phyloP scores from a whole-genome alignment of 2,329 filamentous ascomycete species.

The Cordyceps farinosa region DNA sequence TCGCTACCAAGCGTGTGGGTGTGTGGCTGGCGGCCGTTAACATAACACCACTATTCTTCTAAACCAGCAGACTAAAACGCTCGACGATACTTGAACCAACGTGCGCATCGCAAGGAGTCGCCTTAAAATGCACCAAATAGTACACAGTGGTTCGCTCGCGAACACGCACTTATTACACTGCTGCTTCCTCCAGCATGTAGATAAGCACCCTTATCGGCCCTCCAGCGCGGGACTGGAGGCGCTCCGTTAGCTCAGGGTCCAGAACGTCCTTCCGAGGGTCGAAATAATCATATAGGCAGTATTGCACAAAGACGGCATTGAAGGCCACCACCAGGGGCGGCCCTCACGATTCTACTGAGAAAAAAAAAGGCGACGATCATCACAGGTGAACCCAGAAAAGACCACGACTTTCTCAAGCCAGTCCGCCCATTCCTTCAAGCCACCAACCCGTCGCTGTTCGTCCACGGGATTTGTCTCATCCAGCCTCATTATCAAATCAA shows the following conservation, averaged over 20 bases:
- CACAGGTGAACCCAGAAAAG: background rate
- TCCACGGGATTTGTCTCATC: background rate
- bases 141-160: background rate
- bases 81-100: background rate
- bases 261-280: constrained; percentile 15
- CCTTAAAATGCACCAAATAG: background rate
- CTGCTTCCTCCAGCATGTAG: background rate
- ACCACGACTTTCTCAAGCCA: background rate
- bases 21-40: background rate
- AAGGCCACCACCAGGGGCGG: background rate
- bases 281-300: constrained; percentile 16
- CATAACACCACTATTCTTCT: background rate
- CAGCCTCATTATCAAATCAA: background rate
- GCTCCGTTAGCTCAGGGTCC: constrained; percentile 10
- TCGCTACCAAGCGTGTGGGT: background rate
- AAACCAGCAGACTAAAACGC: background rate
- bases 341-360: background rate
- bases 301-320: constrained; percentile 18
- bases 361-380: background rate
- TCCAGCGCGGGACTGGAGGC: background rate
- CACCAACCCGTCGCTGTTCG: background rate
- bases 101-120: background rate
- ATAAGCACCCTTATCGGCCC: constrained; percentile 8
- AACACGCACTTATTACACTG: background rate
- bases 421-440: background rate